A percentile compares a stretch with the other conserved stretches of the same genome.
Conservation (phyloP, 2,329 filamentous ascomycete genomes). For the Penicillium sp. region DNA sequence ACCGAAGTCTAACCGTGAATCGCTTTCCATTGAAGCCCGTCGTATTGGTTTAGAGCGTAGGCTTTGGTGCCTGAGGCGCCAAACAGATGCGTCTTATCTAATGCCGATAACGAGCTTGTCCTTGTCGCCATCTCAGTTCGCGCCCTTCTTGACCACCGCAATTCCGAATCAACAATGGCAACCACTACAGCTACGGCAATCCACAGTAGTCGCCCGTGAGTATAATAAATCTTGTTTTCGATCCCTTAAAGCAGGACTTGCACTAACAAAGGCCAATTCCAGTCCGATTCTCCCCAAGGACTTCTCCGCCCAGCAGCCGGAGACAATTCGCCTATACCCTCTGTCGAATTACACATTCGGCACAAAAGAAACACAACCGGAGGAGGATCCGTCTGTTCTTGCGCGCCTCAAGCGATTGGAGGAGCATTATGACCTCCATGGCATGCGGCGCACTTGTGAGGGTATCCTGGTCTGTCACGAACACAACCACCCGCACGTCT, state of each 20-base stretch:
- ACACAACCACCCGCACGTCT: constrained; percentile 96
- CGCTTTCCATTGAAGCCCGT: background rate
- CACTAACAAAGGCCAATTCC: constrained; percentile 13
- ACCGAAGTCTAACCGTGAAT: background rate
- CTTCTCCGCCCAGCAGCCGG: constrained; percentile 86
- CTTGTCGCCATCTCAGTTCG: constrained; percentile 2
- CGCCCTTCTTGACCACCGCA: background rate
- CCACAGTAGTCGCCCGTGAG: constrained; percentile 70
- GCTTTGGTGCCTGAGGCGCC: background rate
- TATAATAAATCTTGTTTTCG: background rate
- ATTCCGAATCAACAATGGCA: constrained; percentile 59
- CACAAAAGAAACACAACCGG: constrained; percentile 95
- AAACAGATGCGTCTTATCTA: background rate
- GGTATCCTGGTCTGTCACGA: constrained; percentile 97
- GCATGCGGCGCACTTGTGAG: constrained; percentile 96
- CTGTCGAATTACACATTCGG: constrained; percentile 99
- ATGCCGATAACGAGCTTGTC: constrained; percentile 15
- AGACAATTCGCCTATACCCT: constrained; percentile 86
- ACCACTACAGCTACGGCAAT: constrained; percentile 74
- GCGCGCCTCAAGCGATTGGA: constrained; percentile 91
- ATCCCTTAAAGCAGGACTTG: background rate
- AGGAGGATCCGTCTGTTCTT: constrained; percentile 94
- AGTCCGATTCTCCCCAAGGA: constrained; percentile 73
- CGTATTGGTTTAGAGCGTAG: no score
- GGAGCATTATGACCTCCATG: constrained; percentile 86